These are phyloP conservation scores for Wickerhamiella sergipiensis DNA, from an alignment of 805 yeast species.

Conservation along the genomic window DNA sequence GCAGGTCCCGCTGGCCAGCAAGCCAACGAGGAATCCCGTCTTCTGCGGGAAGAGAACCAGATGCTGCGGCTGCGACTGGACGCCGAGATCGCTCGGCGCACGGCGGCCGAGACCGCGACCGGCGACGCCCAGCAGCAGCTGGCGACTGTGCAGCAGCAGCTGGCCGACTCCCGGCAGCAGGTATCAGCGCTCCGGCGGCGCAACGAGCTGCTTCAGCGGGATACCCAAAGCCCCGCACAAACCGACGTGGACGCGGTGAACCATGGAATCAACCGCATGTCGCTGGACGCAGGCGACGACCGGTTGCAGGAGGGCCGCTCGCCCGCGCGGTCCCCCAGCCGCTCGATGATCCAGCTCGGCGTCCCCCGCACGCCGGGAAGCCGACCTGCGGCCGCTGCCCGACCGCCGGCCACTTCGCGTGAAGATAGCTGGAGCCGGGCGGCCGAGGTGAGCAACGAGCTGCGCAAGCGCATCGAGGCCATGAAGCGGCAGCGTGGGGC, in stretches of 20 bases:
- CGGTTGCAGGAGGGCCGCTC: too few species aligned
- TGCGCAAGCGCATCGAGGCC: conserved; percentile 75
- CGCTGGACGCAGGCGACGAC: background rate
- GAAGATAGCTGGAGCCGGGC: conserved; percentile 70
- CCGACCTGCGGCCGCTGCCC: background rate
- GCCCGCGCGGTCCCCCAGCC: background rate
- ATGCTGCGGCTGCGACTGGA: background rate
- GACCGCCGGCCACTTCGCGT: background rate
- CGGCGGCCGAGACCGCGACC: background rate
- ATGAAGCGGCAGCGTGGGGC: conserved; percentile 38
- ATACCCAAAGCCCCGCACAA: too few species aligned
- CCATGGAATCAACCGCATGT: background rate
- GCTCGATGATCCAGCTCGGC: background rate
- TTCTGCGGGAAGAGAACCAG: background rate
- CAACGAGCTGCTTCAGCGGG: background rate
- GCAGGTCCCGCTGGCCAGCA: background rate
- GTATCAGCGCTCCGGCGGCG: background rate
- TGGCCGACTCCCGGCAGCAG: background rate
- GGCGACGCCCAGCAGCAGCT: background rate
- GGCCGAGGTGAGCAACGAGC: conserved; percentile 74
- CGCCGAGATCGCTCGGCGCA: background rate
- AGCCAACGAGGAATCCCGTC: background rate
- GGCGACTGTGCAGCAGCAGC: background rate
- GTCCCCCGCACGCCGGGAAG: background rate
- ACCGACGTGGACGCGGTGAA: background rate